These are phyloP conservation scores for Penicillium sp. DNA, from an alignment of 2,329 filamentous ascomycete genomes.

Conservation along the genomic window DNA sequence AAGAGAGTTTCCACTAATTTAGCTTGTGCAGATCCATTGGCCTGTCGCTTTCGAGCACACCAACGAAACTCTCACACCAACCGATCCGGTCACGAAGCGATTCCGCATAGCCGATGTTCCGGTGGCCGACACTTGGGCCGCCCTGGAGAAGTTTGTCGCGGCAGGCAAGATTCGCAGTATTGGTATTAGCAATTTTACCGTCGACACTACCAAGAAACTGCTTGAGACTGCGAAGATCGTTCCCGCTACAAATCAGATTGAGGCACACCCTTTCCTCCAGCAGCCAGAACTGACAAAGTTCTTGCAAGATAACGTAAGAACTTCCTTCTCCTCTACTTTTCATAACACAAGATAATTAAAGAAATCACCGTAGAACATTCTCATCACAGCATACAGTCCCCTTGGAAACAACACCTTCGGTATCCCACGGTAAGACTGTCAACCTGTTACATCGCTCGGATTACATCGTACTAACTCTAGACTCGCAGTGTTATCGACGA, in stretches of 20 bases:
- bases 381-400: conserved; percentile 63
- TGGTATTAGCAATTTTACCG: conserved; percentile 44
- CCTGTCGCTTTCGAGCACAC: conserved; percentile 32
- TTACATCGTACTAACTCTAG: conserved; percentile 7
- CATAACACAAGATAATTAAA: not conserved
- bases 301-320: conserved; percentile 52
- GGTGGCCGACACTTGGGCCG: conserved; percentile 37
- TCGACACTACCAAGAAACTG: conserved; percentile 30
- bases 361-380: conserved; percentile 35
- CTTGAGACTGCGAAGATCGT: conserved; percentile 49
- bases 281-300: conserved; percentile 56
- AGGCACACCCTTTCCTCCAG: conserved; percentile 67
- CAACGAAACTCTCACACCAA: conserved; percentile 29
- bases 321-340: not conserved
- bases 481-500: conserved; percentile 58
- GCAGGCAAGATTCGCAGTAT: conserved; percentile 39
- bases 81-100: conserved; percentile 26
- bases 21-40: conserved; percentile 34
- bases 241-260: conserved; percentile 66
- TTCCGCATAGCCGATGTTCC: conserved; percentile 29
- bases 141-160: conserved; percentile 35
- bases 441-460: not conserved
- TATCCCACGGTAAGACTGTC: conserved; percentile 26
- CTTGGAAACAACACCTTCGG: conserved; percentile 52
- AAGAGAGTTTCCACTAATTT: not conserved